Evolutionary conservation across 2,329 filamentous ascomycete species (phyloP), one percentile per base, ranked within the genome.

Genomic region (Aspergillus phoenicis): DNA sequence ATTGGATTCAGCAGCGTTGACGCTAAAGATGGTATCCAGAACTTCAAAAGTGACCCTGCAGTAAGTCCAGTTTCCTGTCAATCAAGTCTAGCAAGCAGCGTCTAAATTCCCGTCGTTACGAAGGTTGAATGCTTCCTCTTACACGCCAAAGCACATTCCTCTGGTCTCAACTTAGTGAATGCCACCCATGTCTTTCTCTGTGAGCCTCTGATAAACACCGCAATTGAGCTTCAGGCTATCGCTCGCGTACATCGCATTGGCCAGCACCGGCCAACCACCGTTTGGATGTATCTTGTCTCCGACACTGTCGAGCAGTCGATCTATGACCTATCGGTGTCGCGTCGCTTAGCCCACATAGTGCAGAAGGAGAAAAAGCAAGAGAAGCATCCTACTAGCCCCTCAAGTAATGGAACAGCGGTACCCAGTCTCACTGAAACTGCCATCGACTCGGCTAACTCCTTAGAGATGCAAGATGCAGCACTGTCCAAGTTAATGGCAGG

Each of bases 181-280:
- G 95, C 94, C 4, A 97, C 88, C 52, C 93, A 98, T 72, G 93
- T 98, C 1, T 96, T 98, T 71, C 84, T 99, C 4, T 97, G 93
- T 74, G 95, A 99, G 73, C 95, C 95, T 2, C 81, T 98, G 3
- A 87, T 98, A 68, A 97, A 98, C 72, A 94, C 94, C 0, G 93
- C 93, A 0, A 87, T 99, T 15, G 95, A 98, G 76, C 83, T 98
- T 8, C 95, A 99, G 75, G 94, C 93, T 13, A 96, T 98, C 70
- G 93, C 94, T 0, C 89, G 95, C 59, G 93, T 99, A 1, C 93
- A 99, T 73, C 87, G 95, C 38, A 99, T 99, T 64, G 95, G 95
- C 0, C 95, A 98, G 76, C 84, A 89, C 64, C 87, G 91, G 55
- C 85, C 91, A 66, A 99, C 95, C 0, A 97, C 91, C 0, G 93